Base-by-base conservation (phyloP, 1,284 basidiomycete genomes). In the Rhodofomes roseus region DNA sequence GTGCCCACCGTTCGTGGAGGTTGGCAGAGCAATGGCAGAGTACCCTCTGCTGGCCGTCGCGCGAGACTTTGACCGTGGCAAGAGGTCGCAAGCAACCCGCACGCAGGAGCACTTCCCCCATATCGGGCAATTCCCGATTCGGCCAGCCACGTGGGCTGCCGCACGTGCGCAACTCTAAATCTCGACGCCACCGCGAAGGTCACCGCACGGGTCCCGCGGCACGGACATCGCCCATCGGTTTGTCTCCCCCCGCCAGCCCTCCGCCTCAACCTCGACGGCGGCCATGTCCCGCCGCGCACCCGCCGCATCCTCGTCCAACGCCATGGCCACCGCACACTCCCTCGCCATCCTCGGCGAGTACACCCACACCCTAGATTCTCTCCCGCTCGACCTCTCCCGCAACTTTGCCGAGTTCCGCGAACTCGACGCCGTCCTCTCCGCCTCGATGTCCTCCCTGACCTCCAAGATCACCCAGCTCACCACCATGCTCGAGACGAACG, bases 371-470 rank as follows among this genome's bases (percentile, higher is more conserved):
- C 89, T 99, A 73, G 96, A 98, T 76, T 86, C 95, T 27, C 85
- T 99, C 58, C 96, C 96, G 53, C 83, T 93, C 63, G 95, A 98
- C 76, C 87, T 98, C 72, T 98, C 96, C 12, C 87, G 95, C 72
- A 90, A 89, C 73, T 93, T 98, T 74, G 93, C 90, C 25, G 96
- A 99, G 80, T 85, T 99, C 54, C 92, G 95, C 66, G 96, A 99
- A 77, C 90, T 99, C 71, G 97, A 98, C 74, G 96, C 97, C 54
- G 97, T 99, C 48, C 84, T 99, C 54, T 95, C 93, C 57, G 87
- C 92, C 34, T 93, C 92, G 57, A 89, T 95, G 73, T 73, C 86
- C 65, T 81, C 84, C 68, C 89, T 96, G 69, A 93, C 89, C 61
- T 68, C 79, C 55, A 93, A 94, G 76, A 87, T 96, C 66, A 82